Conservation (phyloP, 2,329 filamentous ascomycete genomes). For the Fusarium avenaceum region DNA sequence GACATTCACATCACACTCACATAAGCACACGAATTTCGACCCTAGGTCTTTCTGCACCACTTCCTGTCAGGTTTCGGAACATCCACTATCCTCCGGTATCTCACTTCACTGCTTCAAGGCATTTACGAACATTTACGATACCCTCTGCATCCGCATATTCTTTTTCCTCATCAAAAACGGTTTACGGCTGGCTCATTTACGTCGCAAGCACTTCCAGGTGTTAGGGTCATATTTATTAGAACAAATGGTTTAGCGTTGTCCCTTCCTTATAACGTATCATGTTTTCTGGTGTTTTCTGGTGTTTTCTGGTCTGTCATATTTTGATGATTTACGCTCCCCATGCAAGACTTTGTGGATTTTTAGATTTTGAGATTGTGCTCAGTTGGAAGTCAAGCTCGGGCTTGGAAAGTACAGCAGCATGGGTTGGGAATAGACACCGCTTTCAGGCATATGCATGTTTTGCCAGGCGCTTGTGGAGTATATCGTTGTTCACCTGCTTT, state of each 20-base stretch:
- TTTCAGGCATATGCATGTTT: constrained; percentile 26
- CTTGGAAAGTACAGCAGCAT: constrained; percentile 25
- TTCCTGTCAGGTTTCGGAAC: background rate
- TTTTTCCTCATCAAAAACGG: constrained; percentile 6
- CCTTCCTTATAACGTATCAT: background rate
- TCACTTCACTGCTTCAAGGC: constrained; percentile 30
- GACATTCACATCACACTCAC: background rate
- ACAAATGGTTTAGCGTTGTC: constrained; percentile 17
- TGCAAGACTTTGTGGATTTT: constrained; percentile 18
- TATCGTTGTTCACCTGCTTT: constrained; percentile 13
- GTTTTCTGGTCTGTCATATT: constrained; percentile 25
- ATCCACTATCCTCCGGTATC: constrained; percentile 19
- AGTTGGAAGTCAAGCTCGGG: constrained; percentile 29
- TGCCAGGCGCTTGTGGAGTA: constrained; percentile 18
- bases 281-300: background rate
- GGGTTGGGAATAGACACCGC: constrained; percentile 31
- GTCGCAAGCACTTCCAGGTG: constrained; percentile 42
- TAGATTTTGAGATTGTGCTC: constrained; percentile 19
- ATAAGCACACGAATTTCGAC: constrained; percentile 1
- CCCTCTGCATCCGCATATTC: constrained; percentile 25
- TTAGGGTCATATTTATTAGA: constrained; percentile 23
- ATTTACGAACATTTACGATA: constrained; percentile 43
- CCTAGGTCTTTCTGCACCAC: background rate
- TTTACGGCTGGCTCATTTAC: background rate
- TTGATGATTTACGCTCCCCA: constrained; percentile 31